Evolutionary conservation across 2,329 filamentous ascomycete genomes (phyloP), one percentile per base, ranked within the genome.

Genomic region (Colletotrichum cereale): DNA sequence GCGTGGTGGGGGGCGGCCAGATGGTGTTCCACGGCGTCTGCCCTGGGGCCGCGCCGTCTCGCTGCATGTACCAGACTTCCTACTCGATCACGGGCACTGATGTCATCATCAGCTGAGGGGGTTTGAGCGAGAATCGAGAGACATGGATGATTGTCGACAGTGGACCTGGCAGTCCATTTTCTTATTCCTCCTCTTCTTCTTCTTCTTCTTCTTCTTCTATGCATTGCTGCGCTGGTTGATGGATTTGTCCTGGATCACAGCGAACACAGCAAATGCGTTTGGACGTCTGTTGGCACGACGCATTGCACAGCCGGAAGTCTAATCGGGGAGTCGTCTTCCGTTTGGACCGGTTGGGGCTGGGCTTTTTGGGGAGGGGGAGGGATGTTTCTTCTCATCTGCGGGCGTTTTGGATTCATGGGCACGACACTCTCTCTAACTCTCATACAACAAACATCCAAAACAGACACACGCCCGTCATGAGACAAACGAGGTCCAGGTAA

Each of bases 21-120:
- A 73, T 82, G 38, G 58, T 79, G 14, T 84, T 83, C 65, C 83
- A 84, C 57, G 81, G 77, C 10, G 76, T 81, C 68, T 84, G 83
- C 62, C 69, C 75, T 26, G 58, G 73, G 2, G n/a, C 55, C 26
- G 52, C 57, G 47, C 34, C 34, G 14, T 79, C 75, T 50, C 74
- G 81, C 62, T 84, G 82, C 64, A 78, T 84, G 78, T 82, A 81
- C 60, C 76, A 78, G 47, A 76, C 80, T 63, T 29, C 18, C 4
- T 73, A 73, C 38, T 50, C 64, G 36, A 60, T 73, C 10, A 71
- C 64, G 29, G 72, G 72, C 38, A 68, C 34, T 47, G 64, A 73
- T 42, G 60, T 73, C 7, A 73, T 72, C 61, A 62, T 73, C 44
- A 67, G 69, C 29, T 73, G 58, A 67, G 26, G 29, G 3, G 10